Evolutionary conservation across 2,329 filamentous ascomycete genomes (phyloP), one percentile per base, ranked within the genome.

Genomic region (Nemania sp.): DNA sequence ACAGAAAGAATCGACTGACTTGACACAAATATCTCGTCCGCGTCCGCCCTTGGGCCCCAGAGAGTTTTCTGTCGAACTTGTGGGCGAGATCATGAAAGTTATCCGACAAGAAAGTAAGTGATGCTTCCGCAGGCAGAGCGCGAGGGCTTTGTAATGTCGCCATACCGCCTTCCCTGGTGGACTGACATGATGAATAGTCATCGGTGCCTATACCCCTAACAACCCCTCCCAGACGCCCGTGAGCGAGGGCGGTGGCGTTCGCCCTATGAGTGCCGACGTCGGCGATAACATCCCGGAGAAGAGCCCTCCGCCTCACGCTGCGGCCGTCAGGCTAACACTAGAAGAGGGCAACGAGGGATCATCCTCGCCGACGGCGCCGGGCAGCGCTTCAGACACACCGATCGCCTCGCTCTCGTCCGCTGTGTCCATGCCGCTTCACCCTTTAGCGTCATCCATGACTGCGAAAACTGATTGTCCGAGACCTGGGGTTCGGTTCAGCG

Each of bases 41-140:
- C 51, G 47, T 32, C 61, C 57, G n/a, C 21, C 49, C 7, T 20
- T 57, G 10, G 53, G 48, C 15, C 9, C 54, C 1, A 51, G 52
- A 1, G 56, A 55, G n/a, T 48, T 65, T 17, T 57, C 63, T 5
- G 50, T 39, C 4, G 51, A 64, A 55, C 47, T 68, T n/a, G 45
- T 65, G 45, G 60, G 63, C 18, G 61, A 67, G 54, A 65, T 67
- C 12, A 62, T 63, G 37, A 60, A 58, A 37, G 51, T 67, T 1
- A 59, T 67, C 20, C 59, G 59, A 42, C 60, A 67, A 25, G 66
- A 67, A 56, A 58, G 63, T 57, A 60, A 57, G 61, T 51, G 21
- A 15, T 46, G 9, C 18, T 56, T 42, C 21, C 40, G 13, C 37
- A 39, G 15, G 35, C 13, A 46, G 39, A 40, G 7, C 32, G 20